A percentile compares a stretch with the other conserved stretches of the same genome.
Evolutionary conservation across 2,329 filamentous ascomycete genomes (phyloP).

Genomic region (Sordariomycetes sp.): DNA sequence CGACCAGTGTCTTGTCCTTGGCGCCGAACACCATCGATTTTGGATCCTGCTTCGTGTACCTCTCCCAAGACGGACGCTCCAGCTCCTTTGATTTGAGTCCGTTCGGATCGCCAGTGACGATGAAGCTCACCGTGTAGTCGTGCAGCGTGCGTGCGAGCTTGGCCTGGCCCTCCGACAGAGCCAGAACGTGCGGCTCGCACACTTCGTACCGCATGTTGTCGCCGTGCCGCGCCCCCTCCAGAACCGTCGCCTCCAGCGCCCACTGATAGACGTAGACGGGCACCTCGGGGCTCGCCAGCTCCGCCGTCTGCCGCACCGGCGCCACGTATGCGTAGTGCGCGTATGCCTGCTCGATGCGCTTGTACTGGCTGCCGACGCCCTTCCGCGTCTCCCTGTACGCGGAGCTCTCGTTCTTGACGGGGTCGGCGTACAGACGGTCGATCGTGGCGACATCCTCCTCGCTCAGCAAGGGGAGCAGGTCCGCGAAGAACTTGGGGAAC

Average conservation of each 20-base stretch:
- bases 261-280: conserved; percentile 20
- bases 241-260: conserved; percentile 34
- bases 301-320: conserved; percentile 39
- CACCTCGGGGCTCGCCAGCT: conserved; percentile 7
- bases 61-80: conserved; percentile 22
- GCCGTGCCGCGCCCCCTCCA: conserved; percentile 35
- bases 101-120: conserved; percentile 35
- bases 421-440: conserved; percentile 51
- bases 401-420: conserved; percentile 20
- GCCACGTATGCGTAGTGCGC: conserved; percentile 45
- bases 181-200: conserved; percentile 22
- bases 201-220: conserved; percentile 40
- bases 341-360: conserved; percentile 43
- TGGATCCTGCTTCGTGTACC: conserved; percentile 15
- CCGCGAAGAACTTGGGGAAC: conserved; percentile 51
- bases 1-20: conserved; percentile 36
- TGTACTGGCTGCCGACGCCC: conserved; percentile 39
- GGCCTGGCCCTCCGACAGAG: conserved; percentile 26
- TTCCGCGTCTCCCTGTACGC: conserved; percentile 27
- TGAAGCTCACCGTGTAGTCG: conserved; percentile 39
- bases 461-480: conserved; percentile 48
- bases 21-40: conserved; percentile 33
- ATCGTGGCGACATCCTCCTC: conserved; percentile 42
- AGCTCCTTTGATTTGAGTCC: conserved; percentile 12
- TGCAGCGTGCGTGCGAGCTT: conserved; percentile 31